phyloP scores from a whole-genome alignment of 2,329 filamentous ascomycete genomes.

The Cordyceps javanica region DNA sequence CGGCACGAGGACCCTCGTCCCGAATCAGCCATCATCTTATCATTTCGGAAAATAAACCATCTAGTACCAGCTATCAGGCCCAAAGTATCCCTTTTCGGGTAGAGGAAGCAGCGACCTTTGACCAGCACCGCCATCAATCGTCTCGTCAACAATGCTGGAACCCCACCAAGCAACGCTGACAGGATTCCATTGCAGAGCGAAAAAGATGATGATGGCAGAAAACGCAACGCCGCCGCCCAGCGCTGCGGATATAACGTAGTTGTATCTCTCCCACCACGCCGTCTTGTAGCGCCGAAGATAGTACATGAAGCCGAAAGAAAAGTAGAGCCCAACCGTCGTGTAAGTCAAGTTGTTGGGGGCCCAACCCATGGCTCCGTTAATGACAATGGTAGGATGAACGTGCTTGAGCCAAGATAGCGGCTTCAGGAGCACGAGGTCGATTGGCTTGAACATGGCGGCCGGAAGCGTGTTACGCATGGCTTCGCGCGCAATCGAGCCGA shows the following conservation, averaged over 20 bases:
- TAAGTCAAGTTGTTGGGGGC: slow-evolving; percentile 37
- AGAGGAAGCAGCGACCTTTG: background rate
- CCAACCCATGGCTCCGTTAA: slow-evolving; percentile 37
- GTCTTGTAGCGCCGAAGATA: slow-evolving; percentile 31
- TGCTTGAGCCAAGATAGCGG: slow-evolving; percentile 26
- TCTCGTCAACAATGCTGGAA: slow-evolving; percentile 19
- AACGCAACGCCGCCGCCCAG: slow-evolving; percentile 36
- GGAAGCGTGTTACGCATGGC: slow-evolving; percentile 1
- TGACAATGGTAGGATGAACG: slow-evolving; percentile 34
- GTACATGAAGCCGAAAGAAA: slow-evolving; percentile 38
- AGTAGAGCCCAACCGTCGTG: slow-evolving; percentile 35
- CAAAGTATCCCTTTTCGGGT: slow-evolving; percentile 1
- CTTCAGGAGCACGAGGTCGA: slow-evolving; percentile 19
- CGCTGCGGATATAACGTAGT: slow-evolving; percentile 36
- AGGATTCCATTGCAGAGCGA: slow-evolving; percentile 33
- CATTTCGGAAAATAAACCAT: background rate
- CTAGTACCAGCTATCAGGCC: slow-evolving; percentile 8
- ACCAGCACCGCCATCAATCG: slow-evolving; percentile 15
- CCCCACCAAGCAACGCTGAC: slow-evolving; percentile 36
- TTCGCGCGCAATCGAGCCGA: slow-evolving; percentile 28
- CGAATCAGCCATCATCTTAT: background rate
- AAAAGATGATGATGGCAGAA: slow-evolving; percentile 36
- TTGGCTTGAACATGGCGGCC: slow-evolving; percentile 13
- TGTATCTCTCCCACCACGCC: slow-evolving; percentile 41
- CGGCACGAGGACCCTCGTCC: too few species aligned